Percentiles rank a stretch among this genome's conserved stretches.
Conservation (phyloP, 305 asterid genomes). For the Fraxinus xanthoxyloides region DNA sequence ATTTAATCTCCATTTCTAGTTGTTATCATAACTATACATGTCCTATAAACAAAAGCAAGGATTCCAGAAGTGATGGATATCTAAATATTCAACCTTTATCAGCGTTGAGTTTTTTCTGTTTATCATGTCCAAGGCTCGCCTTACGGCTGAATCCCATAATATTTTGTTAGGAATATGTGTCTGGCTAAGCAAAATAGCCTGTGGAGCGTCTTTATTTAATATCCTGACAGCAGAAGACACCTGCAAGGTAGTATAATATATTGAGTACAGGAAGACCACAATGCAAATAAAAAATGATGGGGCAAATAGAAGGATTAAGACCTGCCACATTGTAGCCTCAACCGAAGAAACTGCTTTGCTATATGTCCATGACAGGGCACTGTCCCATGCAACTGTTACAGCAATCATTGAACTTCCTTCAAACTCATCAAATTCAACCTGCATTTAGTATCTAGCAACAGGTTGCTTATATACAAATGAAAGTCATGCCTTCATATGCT, state of each 20-base stretch:
- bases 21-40: neutral
- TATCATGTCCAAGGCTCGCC: constrained; percentile 70
- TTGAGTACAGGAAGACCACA: constrained; percentile 5
- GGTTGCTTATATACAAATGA: constrained; percentile 24
- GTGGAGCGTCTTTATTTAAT: constrained; percentile 32
- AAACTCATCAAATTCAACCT: constrained; percentile 90
- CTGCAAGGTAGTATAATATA: constrained; percentile 37
- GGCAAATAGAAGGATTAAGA: constrained; percentile 19
- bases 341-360: constrained; percentile 65
- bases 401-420: constrained; percentile 89
- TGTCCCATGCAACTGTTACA: constrained; percentile 93
- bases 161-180: constrained; percentile 65
- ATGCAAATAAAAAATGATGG: neutral
- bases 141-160: constrained; percentile 76
- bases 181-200: constrained; percentile 44
- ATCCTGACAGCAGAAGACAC: constrained; percentile 49
- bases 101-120: constrained; percentile 49
- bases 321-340: constrained; percentile 72
- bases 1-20: neutral
- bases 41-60: neutral
- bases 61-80: neutral
- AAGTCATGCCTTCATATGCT: neutral
- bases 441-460: constrained; percentile 29
- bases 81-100: constrained; percentile 51
- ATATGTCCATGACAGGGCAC: constrained; percentile 60